These are phyloP conservation scores for Ascochyta rabiei DNA, from an alignment of 2,329 filamentous ascomycete genomes.

Conservation along the genomic window DNA sequence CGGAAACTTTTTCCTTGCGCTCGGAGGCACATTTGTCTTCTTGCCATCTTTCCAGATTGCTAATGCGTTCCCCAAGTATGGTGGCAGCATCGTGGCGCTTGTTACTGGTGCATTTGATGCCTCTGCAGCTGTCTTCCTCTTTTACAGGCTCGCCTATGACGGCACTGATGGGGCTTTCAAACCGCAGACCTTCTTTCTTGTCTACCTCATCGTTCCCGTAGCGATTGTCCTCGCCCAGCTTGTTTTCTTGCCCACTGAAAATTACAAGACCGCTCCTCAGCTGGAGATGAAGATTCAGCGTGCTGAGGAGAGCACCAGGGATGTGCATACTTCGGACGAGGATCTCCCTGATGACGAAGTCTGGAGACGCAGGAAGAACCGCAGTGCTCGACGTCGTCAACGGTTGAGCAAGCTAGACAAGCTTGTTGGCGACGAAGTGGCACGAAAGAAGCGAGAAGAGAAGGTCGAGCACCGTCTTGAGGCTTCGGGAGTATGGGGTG, in stretches of 20 bases:
- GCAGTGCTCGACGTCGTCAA: slow-evolving; percentile 56
- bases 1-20: slow-evolving; percentile 76
- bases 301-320: slow-evolving; percentile 42
- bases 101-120: slow-evolving; percentile 84
- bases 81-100: slow-evolving; percentile 78
- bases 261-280: slow-evolving; percentile 71
- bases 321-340: slow-evolving; percentile 61
- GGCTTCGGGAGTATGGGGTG: slow-evolving; percentile 80
- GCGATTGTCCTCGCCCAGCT: slow-evolving; percentile 71
- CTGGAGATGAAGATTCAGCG: slow-evolving; percentile 45
- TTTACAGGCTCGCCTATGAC: slow-evolving; percentile 75
- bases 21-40: slow-evolving; percentile 82
- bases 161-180: slow-evolving; percentile 63
- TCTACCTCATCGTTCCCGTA: slow-evolving; percentile 72
- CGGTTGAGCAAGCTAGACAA: slow-evolving; percentile 72
- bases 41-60: slow-evolving; percentile 84
- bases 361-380: slow-evolving; percentile 48
- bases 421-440: slow-evolving; percentile 70
- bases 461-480: slow-evolving; percentile 70
- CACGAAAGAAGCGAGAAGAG: slow-evolving; percentile 65
- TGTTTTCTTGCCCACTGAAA: slow-evolving; percentile 73
- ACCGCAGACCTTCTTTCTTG: slow-evolving; percentile 71
- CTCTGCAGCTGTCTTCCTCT: slow-evolving; percentile 76
- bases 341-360: slow-evolving; percentile 58
- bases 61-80: slow-evolving; percentile 78